A percentile compares a stretch with the other conserved stretches of the same genome.
Evolutionary conservation across 164 flowering plant genomes (phyloP).

Genomic region (Tetracentron sinense): DNA sequence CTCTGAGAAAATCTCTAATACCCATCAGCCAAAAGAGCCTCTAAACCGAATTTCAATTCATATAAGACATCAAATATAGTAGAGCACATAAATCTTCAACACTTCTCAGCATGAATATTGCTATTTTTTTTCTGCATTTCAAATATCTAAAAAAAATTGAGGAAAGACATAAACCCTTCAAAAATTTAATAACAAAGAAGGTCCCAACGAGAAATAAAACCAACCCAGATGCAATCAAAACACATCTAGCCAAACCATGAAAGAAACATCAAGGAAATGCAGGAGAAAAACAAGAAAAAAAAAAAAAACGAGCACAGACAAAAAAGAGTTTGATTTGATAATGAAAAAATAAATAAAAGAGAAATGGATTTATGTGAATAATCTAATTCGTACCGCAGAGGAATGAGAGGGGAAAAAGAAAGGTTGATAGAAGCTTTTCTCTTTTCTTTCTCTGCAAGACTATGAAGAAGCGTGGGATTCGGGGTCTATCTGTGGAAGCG

Average conservation of each 20-base stretch:
- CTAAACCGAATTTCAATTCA: slow-evolving; percentile 1
- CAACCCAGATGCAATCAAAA: neutral
- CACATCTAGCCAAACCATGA: neutral
- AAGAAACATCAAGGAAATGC: neutral
- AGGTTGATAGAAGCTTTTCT: neutral
- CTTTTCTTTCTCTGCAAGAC: slow-evolving; percentile 1
- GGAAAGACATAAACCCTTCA: neutral
- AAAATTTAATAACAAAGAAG: neutral
- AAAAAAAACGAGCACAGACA: neutral
- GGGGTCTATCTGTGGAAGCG: slow-evolving; percentile 40
- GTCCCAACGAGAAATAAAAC: neutral
- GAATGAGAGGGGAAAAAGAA: neutral
- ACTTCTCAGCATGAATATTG: neutral
- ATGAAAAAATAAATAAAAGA: too few relatives aligned
- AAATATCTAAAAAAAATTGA: neutral
- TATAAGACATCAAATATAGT: neutral
- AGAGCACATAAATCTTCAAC: neutral
- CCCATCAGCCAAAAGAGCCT: slow-evolving; percentile 6
- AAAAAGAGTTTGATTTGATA: neutral
- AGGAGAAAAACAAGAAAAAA: neutral
- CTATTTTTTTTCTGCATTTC: slow-evolving; percentile 7
- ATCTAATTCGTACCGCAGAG: neutral
- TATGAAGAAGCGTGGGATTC: slow-evolving; percentile 17
- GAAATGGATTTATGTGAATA: slow-evolving; percentile 1
- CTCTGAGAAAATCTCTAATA: neutral